Percentiles rank a stretch among this genome's conserved stretches.
Evolutionary conservation across 495 filamentous ascomycete species (phyloP).

Genomic region (Elasticomyces elasticus): DNA sequence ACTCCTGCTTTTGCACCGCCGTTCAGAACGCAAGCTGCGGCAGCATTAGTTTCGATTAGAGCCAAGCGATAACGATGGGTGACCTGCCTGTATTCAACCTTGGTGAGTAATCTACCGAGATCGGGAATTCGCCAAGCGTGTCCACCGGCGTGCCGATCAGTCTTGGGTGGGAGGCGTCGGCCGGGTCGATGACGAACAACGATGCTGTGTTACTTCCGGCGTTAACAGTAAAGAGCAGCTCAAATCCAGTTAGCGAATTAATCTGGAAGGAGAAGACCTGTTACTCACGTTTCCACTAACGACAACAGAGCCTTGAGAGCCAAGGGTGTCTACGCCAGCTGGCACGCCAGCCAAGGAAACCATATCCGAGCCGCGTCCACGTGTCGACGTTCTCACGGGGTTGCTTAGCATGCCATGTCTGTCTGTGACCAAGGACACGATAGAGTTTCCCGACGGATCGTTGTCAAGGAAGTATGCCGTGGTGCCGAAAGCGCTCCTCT

Average conservation of each 20-base stretch:
- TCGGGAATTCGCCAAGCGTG: constrained; percentile 6
- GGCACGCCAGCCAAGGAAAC: neutral
- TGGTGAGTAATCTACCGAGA: constrained; percentile 7
- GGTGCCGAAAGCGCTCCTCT: too few relatives aligned
- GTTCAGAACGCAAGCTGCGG: constrained; percentile 3
- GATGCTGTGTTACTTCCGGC: constrained; percentile 3
- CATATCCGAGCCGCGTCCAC: too few relatives aligned
- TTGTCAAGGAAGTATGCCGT: too few relatives aligned
- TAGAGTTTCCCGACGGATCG: too few relatives aligned
- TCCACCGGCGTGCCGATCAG: neutral
- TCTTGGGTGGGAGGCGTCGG: neutral
- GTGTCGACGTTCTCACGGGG: too few relatives aligned
- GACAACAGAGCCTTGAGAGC: constrained; percentile 2
- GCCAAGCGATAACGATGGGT: neutral
- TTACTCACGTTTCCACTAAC: constrained; percentile 13
- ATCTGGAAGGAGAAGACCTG: neutral
- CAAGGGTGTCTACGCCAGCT: neutral
- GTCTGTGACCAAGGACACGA: too few relatives aligned
- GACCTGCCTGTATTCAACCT: neutral
- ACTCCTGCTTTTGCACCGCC: constrained; percentile 4
- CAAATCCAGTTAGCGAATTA: neutral
- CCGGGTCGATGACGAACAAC: constrained; percentile 6
- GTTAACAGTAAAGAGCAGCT: constrained; percentile 10
- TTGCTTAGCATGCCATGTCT: too few relatives aligned
- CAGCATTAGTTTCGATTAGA: neutral